Evolutionary conservation across 345 rosid genomes (phyloP), one percentile per base, ranked within the genome.

Genomic region (Hibiscus tridactylites): DNA sequence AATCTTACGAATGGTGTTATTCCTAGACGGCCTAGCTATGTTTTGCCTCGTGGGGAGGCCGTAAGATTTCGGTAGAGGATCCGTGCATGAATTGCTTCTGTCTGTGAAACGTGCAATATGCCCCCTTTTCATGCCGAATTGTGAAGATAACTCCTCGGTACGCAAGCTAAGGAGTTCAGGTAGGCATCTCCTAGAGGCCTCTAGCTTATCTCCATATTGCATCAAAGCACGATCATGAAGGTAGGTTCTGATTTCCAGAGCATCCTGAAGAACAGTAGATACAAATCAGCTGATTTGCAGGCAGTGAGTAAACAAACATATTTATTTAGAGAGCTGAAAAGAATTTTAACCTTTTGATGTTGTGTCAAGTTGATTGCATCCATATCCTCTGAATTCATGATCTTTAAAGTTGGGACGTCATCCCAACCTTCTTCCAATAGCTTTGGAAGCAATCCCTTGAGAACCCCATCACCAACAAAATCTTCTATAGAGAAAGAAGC

Each of bases 371-470:
- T 77, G 12, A 87, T 69, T 66, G 82, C 78, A 54, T 78, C 85
- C 88, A 83, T 84, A 47, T 84, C 95, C 39, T 84, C 90, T 17
- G 85, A 21, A 60, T 76, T 84, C 90, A 87, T 84, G 57, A 87
- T 82, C 87, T 87, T 89, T 71, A 87, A 76, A 46, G 94, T 85
- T 57, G 90, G 88, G 0, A 89, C 87, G 64, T 89, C 91, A 71
- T 87, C 94, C 91, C 94, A 89, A 1, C 91, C 94, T 78, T 87
- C 90, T 33, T 89, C 88, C 12, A 85, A 11, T 65, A 87, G 76
- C 77, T 77, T 87, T 50, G 88, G 88, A 21, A 87, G 85, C 74
- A 84, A 44, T 64, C 61, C 79, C 69, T 77, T 82, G 46, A 87
- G 76, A 74, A 65, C 71, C 65, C 91, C 94, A 47, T 73, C 74